A percentile compares a stretch with the other conserved stretches of the same genome.
These are phyloP conservation scores for Diaporthe caulivora DNA, from an alignment of 2,329 filamentous ascomycete species.

Conservation along the genomic window DNA sequence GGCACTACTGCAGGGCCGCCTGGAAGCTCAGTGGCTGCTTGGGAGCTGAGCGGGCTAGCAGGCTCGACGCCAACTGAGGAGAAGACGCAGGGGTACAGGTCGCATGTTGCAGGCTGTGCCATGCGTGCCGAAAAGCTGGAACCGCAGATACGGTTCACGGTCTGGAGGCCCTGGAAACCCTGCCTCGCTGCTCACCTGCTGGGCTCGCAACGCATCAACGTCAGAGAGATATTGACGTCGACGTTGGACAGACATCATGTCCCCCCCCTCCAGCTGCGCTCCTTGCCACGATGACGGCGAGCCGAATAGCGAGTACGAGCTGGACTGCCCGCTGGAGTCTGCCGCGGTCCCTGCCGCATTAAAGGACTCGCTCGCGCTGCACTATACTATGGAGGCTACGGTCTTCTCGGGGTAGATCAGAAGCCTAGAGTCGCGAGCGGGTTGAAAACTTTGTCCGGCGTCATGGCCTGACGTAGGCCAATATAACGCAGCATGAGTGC, in stretches of 20 bases:
- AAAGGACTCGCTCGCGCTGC: not conserved
- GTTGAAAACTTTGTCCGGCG: conserved; percentile 19
- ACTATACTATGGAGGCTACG: not conserved
- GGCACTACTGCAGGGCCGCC: conserved; percentile 38
- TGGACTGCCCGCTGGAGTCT: not conserved
- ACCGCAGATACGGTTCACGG: conserved; percentile 32
- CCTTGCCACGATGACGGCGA: not conserved
- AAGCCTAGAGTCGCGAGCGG: conserved; percentile 7
- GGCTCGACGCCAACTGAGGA: conserved; percentile 26
- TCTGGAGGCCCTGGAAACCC: conserved; percentile 14
- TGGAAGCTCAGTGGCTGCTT: conserved; percentile 31
- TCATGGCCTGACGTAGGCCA: conserved; percentile 19
- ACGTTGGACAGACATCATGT: conserved; percentile 6
- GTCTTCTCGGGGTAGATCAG: not conserved
- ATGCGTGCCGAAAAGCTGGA: conserved; percentile 37
- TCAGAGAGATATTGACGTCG: conserved; percentile 2
- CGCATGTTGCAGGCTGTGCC: conserved; percentile 27
- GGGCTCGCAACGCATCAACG: conserved; percentile 19
- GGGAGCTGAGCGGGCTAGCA: conserved; percentile 12
- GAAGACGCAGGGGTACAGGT: conserved; percentile 32
- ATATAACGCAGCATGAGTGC: not conserved
- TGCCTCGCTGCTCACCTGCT: conserved; percentile 18
- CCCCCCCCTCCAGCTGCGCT: not conserved
- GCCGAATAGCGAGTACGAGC: conserved; percentile 8
- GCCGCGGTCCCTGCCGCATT: not conserved